phyloP scores from a whole-genome alignment of 306 rosid species.

The Corylus avellana region DNA sequence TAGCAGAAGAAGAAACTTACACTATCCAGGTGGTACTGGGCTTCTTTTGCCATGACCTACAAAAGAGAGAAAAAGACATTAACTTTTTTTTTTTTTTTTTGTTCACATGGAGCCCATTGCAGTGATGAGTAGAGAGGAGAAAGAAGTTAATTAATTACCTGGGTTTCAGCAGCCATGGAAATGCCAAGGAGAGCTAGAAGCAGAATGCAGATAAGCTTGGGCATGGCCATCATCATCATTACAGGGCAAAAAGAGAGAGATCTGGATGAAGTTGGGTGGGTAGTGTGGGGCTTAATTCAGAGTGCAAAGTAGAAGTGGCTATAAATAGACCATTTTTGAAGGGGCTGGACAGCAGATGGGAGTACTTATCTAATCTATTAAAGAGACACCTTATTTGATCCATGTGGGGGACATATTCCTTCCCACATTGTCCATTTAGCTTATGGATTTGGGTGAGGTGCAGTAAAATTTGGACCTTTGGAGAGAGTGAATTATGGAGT shows the following conservation, averaged over 20 bases:
- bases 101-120: background rate
- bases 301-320: slow-evolving; percentile 23
- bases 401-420: too few relatives aligned
- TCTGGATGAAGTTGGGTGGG: slow-evolving; percentile 14
- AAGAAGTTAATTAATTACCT: slow-evolving; percentile 25
- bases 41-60: slow-evolving; percentile 49
- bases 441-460: too few relatives aligned
- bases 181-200: slow-evolving; percentile 50
- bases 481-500: too few relatives aligned
- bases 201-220: slow-evolving; percentile 45
- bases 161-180: slow-evolving; percentile 42
- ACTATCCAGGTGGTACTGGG: slow-evolving; percentile 36
- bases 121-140: background rate
- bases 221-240: slow-evolving; percentile 17
- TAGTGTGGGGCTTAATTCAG: slow-evolving; percentile 33
- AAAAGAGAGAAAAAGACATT: background rate
- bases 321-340: slow-evolving; percentile 35
- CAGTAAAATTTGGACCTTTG: too few relatives aligned
- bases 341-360: slow-evolving; percentile 5
- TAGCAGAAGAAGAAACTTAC: background rate
- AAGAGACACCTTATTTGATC: too few relatives aligned
- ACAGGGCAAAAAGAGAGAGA: slow-evolving; percentile 1
- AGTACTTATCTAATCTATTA: background rate
- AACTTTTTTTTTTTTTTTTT: too few relatives aligned
- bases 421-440: too few relatives aligned